These are phyloP conservation scores for Penicillium pulvis DNA, from an alignment of 495 filamentous ascomycete genomes.

Conservation along the genomic window DNA sequence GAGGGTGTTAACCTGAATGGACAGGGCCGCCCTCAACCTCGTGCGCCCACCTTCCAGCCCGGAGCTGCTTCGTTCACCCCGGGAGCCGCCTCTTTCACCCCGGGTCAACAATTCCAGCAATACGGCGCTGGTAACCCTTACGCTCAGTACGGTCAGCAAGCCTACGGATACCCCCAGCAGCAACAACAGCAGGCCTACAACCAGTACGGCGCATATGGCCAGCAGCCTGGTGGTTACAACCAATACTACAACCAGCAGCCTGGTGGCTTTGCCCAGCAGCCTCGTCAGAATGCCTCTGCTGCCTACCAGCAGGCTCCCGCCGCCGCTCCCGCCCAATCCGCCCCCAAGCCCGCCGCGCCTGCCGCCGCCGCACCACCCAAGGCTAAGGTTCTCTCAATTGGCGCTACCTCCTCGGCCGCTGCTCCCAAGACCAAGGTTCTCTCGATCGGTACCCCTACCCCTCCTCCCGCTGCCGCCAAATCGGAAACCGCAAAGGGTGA, in stretches of 20 bases:
- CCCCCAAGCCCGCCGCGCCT: conserved; percentile 33
- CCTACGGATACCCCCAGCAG: conserved; percentile 57
- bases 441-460: conserved; percentile 56
- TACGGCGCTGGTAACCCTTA: conserved; percentile 44
- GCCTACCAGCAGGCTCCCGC: conserved; percentile 56
- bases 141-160: conserved; percentile 43
- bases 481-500: conserved; percentile 48
- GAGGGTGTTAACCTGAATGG: conserved; percentile 80
- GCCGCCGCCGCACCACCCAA: conserved; percentile 35
- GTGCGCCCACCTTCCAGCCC: conserved; percentile 55
- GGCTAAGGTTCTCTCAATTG: conserved; percentile 38
- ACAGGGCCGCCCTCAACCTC: conserved; percentile 70
- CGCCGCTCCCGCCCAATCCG: conserved; percentile 30
- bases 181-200: conserved; percentile 32
- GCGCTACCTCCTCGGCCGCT: conserved; percentile 47
- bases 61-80: conserved; percentile 83
- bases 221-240: conserved; percentile 57
- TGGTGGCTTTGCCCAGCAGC: conserved; percentile 49
- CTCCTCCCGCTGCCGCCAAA: conserved; percentile 56
- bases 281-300: conserved; percentile 45
- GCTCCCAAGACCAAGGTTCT: conserved; percentile 71
- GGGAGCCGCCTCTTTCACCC: conserved; percentile 73
- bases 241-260: conserved; percentile 61
- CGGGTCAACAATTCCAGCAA: conserved; percentile 64
- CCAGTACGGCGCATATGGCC: conserved; percentile 51